Evolutionary conservation across 768 basidiomycete species (phyloP), one percentile per base, ranked within the genome.

Genomic region (Amyloporia xantha): DNA sequence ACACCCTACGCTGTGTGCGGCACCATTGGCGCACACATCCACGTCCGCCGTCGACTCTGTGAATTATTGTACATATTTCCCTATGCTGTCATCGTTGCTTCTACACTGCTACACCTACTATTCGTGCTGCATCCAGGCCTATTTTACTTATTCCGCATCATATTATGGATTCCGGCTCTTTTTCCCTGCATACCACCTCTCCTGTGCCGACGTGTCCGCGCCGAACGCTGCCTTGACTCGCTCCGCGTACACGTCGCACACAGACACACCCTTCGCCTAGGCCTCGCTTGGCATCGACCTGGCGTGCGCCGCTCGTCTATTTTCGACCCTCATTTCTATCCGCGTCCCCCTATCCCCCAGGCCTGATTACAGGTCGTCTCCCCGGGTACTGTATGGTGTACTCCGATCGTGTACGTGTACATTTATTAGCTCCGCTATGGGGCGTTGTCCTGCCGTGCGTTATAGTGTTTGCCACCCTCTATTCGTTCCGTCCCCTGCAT

Each of bases 11-110:
- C 15, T 24, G 25, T 24, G 25, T n/a, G n/a, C 25, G 30, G 20
- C 33, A 19, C 21, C 30, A 4, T 19, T 4, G 12, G 15, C 44
- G 44, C 44, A 17, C 30, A 9, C 33, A 11, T 11, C 38, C 38
- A 35, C 10, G 15, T 19, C 13, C 44, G 11, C 35, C 33, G 30
- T 33, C 30, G 30, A 35, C 17, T 25, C 17, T 44, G 23, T 21
- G 42, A 43, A 21, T 28, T 43, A 43, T 43, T 40, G 47, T 48
- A 48, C 47, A 41, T 39, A 48, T 48, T 25, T 25, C 42, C 40
- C 21, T 28, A 7, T 27, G 42, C 42, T 43, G 23, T 43, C 45
- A 47, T 47, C 30, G 47, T 39, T 48, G 23, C 27, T 28, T 19
- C 36, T 12, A 21, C 37, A 40, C 36, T 48, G 39, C 39, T 48